phyloP scores from a whole-genome alignment of 2,329 filamentous ascomycete genomes.

The Diaporthe destruens region DNA sequence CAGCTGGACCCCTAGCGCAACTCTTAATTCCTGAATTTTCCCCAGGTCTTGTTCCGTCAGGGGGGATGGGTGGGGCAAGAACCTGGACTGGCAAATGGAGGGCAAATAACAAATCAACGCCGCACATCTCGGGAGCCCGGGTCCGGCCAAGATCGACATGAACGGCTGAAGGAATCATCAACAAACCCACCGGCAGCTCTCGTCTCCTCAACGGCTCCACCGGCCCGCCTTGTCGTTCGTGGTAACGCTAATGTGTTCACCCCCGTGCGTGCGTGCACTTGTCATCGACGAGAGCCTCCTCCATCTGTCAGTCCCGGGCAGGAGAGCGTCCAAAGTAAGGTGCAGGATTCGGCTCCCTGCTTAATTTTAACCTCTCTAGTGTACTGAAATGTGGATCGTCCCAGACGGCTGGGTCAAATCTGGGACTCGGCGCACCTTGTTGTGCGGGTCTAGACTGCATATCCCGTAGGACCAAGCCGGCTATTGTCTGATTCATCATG shows the following conservation, averaged over 20 bases:
- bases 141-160: not conserved
- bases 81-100: too few species aligned
- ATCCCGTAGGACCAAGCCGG: too few species aligned
- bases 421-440: not conserved
- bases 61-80: not conserved
- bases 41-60: conserved; percentile 13
- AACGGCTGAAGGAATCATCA: not conserved
- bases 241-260: not conserved
- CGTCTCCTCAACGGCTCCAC: conserved; percentile 13
- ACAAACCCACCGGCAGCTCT: not conserved
- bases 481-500: too few species aligned
- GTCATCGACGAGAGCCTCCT: too few species aligned
- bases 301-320: not conserved
- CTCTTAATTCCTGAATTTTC: conserved; percentile 27
- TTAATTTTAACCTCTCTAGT: not conserved
- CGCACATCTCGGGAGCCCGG: not conserved
- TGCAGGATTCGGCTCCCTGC: not conserved
- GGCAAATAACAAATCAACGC: not conserved
- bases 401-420: conserved; percentile 22
- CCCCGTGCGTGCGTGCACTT: too few species aligned
- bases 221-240: conserved; percentile 10
- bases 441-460: not conserved
- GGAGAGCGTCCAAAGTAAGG: not conserved
- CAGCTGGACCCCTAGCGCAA: conserved; percentile 23
- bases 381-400: conserved; percentile 28